Base-by-base conservation (phyloP, 768 basidiomycete species). In the Hypholoma sublateritium region DNA sequence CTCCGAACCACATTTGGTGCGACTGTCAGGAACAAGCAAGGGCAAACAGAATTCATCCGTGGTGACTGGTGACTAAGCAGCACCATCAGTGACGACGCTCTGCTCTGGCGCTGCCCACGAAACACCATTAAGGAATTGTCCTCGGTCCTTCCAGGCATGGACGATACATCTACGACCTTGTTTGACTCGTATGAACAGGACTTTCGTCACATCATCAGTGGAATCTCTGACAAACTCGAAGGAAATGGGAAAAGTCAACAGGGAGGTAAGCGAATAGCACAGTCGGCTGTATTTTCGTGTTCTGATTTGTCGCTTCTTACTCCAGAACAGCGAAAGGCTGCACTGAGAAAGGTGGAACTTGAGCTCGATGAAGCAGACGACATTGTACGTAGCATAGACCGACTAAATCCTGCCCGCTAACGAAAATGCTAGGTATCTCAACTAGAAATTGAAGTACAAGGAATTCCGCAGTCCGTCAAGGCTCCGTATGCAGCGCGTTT, bases 311-410 rank as follows among this genome's bases (percentile, higher is more conserved):
- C 42, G 25, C 8, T 49, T 16, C 14, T 25, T 50, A 47, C 39
- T 41, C 36, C 11, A 94, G 95, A 97, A 70, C 86, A 90, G 64
- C 82, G 88, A 50, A 94, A 93, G 70, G 82, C 91, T 0, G 80
- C 88, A 0, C 72, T 97, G 53, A 77, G 94, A 51, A 81, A 86
- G 60, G 88, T 93, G 2, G 91, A 94, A 67, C 86, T 93, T 68
- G 93, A 95, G 67, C 76, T 98, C 0, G 95, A 97, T 64, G 95
- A 96, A 67, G 95, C 93, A 0, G 94, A 95, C 59, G 95, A 97
- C 76, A 91, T 95, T 70, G 94, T 91, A 62, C 46, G 89, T 72
- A 1, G 7, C 17, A 19, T 49, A 47, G 21, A 51, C 12, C 44
- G 41, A 8, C 50, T 39, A 22, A 21, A 44, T 47, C 22, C 22